phyloP scores from a whole-genome alignment of 2,329 filamentous ascomycete species.

The Juglanconis sp. region DNA sequence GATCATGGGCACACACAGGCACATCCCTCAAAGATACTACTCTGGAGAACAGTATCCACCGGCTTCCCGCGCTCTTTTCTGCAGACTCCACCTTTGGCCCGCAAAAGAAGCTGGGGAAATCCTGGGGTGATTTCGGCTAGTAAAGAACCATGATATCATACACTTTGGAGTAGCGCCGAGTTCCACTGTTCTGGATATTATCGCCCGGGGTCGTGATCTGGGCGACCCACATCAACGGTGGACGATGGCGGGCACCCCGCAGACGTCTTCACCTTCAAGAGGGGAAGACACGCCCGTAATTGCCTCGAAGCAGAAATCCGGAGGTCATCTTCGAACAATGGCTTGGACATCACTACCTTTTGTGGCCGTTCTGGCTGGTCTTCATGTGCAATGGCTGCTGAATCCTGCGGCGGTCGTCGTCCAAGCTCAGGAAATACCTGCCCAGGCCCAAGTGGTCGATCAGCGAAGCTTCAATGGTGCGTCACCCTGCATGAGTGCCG shows the following conservation, averaged over 20 bases:
- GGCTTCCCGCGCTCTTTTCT: no score
- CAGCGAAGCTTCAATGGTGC: slow-evolving; percentile 40
- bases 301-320: neutral
- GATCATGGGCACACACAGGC: no score
- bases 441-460: slow-evolving; percentile 40
- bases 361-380: slow-evolving; percentile 11
- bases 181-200: neutral
- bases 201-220: neutral
- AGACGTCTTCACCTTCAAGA: neutral
- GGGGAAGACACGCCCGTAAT: neutral
- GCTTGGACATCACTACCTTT: slow-evolving; percentile 13
- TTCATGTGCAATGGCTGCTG: slow-evolving; percentile 13
- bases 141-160: neutral
- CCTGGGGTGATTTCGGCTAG: no score
- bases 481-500: neutral
- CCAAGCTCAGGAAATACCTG: slow-evolving; percentile 22
- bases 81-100: no score
- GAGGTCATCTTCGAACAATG: slow-evolving; percentile 12
- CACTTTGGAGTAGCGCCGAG: neutral
- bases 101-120: no score
- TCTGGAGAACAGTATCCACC: no score
- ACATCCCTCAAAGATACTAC: no score
- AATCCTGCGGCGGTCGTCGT: neutral
- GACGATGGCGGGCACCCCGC: neutral
- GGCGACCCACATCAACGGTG: neutral